These are phyloP conservation scores for Umbelopsis sp. DNA, from an alignment of 371 early-diverging fungal genomes.

Conservation along the genomic window DNA sequence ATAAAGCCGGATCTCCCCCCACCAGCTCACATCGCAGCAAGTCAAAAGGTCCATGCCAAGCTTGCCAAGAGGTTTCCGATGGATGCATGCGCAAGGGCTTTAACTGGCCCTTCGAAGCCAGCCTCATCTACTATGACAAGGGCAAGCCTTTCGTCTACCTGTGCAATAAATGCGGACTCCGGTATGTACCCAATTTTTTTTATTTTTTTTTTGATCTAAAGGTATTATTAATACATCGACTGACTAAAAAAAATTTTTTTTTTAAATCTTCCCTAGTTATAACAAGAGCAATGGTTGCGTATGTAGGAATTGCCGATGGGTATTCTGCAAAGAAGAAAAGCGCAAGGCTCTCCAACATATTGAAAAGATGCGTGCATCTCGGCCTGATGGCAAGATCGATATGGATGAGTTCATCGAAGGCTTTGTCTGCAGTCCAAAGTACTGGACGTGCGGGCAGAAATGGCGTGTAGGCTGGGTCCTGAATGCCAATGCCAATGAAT, in stretches of 20 bases:
- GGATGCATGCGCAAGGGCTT: conserved; percentile 57
- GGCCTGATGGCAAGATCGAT: conserved; percentile 43
- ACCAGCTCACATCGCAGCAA: conserved; percentile 26
- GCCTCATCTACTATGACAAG: conserved; percentile 38
- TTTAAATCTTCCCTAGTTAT: conserved; percentile 33
- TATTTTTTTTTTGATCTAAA: background rate
- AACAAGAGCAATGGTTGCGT: conserved; percentile 51
- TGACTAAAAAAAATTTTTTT: conserved; percentile 19
- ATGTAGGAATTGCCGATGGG: conserved; percentile 53
- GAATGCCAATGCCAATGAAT: conserved; percentile 23
- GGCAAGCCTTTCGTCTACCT: conserved; percentile 52
- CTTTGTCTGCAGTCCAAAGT: conserved; percentile 50
- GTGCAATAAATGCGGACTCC: conserved; percentile 54
- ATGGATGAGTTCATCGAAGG: conserved; percentile 50
- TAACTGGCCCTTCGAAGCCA: conserved; percentile 49
- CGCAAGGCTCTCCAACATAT: conserved; percentile 49
- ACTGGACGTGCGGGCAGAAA: conserved; percentile 47
- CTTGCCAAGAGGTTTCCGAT: conserved; percentile 49
- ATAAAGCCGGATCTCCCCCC: conserved; percentile 21
- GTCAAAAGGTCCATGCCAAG: conserved; percentile 52
- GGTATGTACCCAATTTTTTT: conserved; percentile 26
- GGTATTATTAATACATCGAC: background rate
- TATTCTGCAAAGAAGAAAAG: conserved; percentile 55
- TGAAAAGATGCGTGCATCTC: conserved; percentile 41
- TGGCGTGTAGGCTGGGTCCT: conserved; percentile 58